phyloP scores from a whole-genome alignment of 2,329 filamentous ascomycete genomes.

The Fusarium sp. region DNA sequence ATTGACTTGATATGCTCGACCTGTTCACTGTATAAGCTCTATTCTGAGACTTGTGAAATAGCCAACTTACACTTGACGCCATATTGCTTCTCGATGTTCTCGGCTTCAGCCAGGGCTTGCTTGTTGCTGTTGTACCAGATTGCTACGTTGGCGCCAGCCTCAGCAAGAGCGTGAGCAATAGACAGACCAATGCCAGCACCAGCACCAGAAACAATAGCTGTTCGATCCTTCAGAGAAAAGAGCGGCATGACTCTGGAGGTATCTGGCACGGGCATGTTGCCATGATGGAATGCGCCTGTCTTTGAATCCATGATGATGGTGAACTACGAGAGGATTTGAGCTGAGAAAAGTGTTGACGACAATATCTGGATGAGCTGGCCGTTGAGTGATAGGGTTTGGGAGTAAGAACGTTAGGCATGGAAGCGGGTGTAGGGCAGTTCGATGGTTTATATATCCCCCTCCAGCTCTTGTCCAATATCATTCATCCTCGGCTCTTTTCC shows the following conservation, averaged over 20 bases:
- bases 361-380: not conserved
- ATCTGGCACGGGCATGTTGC: constrained; percentile 64
- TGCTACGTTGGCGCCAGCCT: constrained; percentile 78
- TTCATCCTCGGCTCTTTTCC: constrained; percentile 19
- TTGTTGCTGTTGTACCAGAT: constrained; percentile 80
- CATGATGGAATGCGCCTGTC: constrained; percentile 67
- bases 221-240: constrained; percentile 78
- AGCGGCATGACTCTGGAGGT: constrained; percentile 70
- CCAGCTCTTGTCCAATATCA: constrained; percentile 14
- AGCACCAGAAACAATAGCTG: constrained; percentile 77
- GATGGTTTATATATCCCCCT: constrained; percentile 29
- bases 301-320: constrained; percentile 57
- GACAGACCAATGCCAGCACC: constrained; percentile 76
- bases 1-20: constrained; percentile 73
- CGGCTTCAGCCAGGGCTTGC: constrained; percentile 71
- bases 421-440: constrained; percentile 1
- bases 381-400: constrained; percentile 7
- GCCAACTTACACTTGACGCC: constrained; percentile 73
- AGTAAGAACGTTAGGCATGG: constrained; percentile 18
- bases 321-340: constrained; percentile 7
- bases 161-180: constrained; percentile 74
- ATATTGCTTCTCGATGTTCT: constrained; percentile 73
- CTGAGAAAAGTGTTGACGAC: not conserved
- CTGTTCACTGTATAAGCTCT: constrained; percentile 53
- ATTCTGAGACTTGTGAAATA: not conserved